A percentile compares a stretch with the other conserved stretches of the same genome.
Conservation (phyloP, 768 basidiomycete species). For the Boletus rubescentipes region DNA sequence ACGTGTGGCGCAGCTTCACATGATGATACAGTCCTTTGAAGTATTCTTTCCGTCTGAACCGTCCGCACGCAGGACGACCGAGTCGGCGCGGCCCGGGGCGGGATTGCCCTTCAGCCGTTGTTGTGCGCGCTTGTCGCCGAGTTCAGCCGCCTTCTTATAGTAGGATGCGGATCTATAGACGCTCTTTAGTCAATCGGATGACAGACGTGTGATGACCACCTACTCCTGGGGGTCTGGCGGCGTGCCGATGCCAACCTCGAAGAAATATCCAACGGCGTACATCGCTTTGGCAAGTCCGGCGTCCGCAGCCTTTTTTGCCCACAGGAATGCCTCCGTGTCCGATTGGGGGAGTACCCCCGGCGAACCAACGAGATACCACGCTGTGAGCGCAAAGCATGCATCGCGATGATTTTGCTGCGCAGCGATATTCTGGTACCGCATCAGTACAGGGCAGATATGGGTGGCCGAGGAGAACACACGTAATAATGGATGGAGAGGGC, state of each 20-base stretch:
- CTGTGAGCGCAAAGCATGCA: conserved; percentile 96
- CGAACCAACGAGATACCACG: conserved; percentile 99
- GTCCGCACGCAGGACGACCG: conserved; percentile 57
- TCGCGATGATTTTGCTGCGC: conserved; percentile 97
- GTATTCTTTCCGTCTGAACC: conserved; percentile 48
- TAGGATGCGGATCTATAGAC: conserved; percentile 62
- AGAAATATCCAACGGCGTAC: conserved; percentile 98
- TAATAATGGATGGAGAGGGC: conserved; percentile 99
- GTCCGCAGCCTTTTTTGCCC: conserved; percentile 96
- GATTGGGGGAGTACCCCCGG: conserved; percentile 97
- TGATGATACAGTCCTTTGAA: conserved; percentile 80
- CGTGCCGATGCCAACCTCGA: conserved; percentile 92
- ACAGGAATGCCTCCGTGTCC: conserved; percentile 96
- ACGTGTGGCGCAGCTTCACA: conserved; percentile 48
- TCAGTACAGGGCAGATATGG: conserved; percentile 14
- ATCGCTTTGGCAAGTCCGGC: conserved; percentile 91
- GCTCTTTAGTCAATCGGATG: background rate
- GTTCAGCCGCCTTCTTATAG: conserved; percentile 89
- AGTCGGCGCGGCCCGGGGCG: conserved; percentile 57
- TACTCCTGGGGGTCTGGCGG: conserved; percentile 63
- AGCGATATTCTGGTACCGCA: conserved; percentile 79
- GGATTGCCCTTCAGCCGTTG: conserved; percentile 73
- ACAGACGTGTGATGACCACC: conserved; percentile 30
- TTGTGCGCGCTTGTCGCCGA: conserved; percentile 89
- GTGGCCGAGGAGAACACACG: conserved; percentile 51